Base-by-base conservation (phyloP, 208 protist species). In the Phytomonas sp. region DNA sequence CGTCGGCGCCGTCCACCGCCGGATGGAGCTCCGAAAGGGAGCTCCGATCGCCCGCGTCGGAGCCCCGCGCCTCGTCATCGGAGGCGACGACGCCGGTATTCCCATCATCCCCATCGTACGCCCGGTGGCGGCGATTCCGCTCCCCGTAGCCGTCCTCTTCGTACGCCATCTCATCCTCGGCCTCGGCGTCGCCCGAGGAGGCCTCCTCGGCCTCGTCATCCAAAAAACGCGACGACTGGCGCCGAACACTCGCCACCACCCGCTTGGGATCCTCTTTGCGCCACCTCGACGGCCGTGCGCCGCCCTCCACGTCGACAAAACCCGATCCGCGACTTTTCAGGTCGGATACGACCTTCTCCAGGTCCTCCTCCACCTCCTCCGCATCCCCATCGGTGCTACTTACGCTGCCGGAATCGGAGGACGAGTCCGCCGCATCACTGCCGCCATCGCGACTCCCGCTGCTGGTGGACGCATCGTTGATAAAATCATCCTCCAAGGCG, bases 191-290 rank as follows among this genome's bases (percentile, higher is more conserved):
- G 31, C 65, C 74, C 0, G 80, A 76, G 9, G 82, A 85, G 11
- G 60, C 77, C 71, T 94, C 85, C 70, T 90, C 83, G 2, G 89
- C 89, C 72, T 94, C 89, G 43, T 94, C 89, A 65, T 94, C 86
- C 32, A 94, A 83, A 67, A 85, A 94, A 9, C 78, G 78, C 11
- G 85, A 91, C 33, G 67, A 53, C 72, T 83, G 74, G 15, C 78
- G 65, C 69, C 83, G 73, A 2, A 77, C 79, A 23, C 69, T 66
- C 29, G 71, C 73, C 13, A 91, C 67, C 2, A 79, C 85, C 6
- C 72, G 56, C 60, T 60, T 51, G 23, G 76, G 75, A 63, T 90
- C 78, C 13, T 75, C 74, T 28, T 73, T 60, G 29, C 88, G 85
- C 85, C 85, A 91, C 40, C 81, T 79, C 36, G 88, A 91, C 3